Evolutionary conservation across 2,329 filamentous ascomycete genomes (phyloP), one percentile per base, ranked within the genome.

Genomic region (Emergomyces pasteurianus): DNA sequence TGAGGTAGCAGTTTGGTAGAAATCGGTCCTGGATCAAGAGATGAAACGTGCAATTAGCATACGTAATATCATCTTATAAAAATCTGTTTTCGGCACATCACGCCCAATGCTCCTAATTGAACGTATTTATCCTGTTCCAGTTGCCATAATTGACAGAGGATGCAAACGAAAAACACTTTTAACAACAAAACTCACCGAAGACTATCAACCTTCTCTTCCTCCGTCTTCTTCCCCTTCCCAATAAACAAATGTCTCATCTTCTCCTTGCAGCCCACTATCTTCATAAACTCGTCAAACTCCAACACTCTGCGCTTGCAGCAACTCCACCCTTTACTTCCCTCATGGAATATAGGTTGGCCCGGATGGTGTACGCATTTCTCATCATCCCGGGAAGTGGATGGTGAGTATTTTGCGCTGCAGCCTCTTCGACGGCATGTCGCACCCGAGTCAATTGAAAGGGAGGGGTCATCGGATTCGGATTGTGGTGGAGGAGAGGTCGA

Each of bases 271-370:
- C 94, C 94, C 68, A 89, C 86, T 62, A 99, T 92, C 75, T 89
- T 94, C 86, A 99, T 86, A 76, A 99, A 99, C 75, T 97, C 88
- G 73, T 99, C 92, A 74, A 99, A 99, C 72, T 99, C 94, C 62
- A 99, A 78, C 61, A 99, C 94, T 43, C 91, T 83, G 68, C 90
- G 82, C 83, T 97, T 97, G 78, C 94, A 99, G 80, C 94, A 99
- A 62, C 86, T 91, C 81, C 94, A 99, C 1, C 94, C 94, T 79
- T 99, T 99, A 77, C 90, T 95, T 42, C 94, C 94, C 78, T 99
- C 94, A 74, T 99, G 94, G 78, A 99, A 99, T 66, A 99, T 87
- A 28, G 94, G 90, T 26, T 83, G 84, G 4, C 94, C 94, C 0
- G 94, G 92, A 75, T 99, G 94, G 71, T 95, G 87, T 54, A 89